Base-by-base conservation (phyloP, 768 basidiomycete species). In the Rhodosporidiobolus sp. region DNA sequence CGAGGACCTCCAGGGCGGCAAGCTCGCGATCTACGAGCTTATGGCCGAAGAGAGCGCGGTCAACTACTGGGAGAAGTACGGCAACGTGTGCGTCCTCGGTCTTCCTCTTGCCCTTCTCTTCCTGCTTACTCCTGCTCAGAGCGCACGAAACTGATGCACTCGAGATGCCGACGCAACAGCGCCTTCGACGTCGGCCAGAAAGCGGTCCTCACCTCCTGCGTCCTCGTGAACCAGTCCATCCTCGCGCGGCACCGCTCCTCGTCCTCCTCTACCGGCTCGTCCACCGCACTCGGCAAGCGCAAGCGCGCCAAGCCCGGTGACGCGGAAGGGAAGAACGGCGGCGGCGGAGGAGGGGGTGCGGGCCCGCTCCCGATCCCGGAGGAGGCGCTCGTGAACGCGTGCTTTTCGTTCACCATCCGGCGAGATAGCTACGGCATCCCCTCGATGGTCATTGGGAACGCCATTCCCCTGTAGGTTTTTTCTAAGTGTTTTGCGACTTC, bases 21-120 rank as follows among this genome's bases (percentile, higher is more conserved):
- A 92, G 49, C 82, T 96, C 32, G 95, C 94, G 78, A 96, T 99
- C 67, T 98, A 96, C 82, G 95, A 98, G 81, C 86, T 98, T 59
- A 96, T 99, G 94, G 90, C 94, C 1, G 95, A 99, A 81, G 94
- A 95, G 79, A 90, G 89, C 1, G 93, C 94, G 5, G 94, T 96
- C 53, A 93, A 94, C 80, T 97, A 96, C 78, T 97, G 93, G 92
- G 94, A 98, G 90, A 94, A 96, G 89, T 96, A 96, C 78, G 93
- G 92, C n/a, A 81, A 80, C 73, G 79, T 80, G 32, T 76, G 79
- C 30, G 75, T 16, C 58, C 14, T 48, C 74, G n/a, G n/a, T n/a
- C n/a, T n/a, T n/a, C 35, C 74, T 78, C 38, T 62, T 38, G 12
- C 22, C 52, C 50, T 63, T n/a, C n/a, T 63, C 12, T 55, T 24